These are phyloP conservation scores for Musa beccarii DNA, from an alignment of 176 grass and related monocot genomes.

Conservation along the genomic window DNA sequence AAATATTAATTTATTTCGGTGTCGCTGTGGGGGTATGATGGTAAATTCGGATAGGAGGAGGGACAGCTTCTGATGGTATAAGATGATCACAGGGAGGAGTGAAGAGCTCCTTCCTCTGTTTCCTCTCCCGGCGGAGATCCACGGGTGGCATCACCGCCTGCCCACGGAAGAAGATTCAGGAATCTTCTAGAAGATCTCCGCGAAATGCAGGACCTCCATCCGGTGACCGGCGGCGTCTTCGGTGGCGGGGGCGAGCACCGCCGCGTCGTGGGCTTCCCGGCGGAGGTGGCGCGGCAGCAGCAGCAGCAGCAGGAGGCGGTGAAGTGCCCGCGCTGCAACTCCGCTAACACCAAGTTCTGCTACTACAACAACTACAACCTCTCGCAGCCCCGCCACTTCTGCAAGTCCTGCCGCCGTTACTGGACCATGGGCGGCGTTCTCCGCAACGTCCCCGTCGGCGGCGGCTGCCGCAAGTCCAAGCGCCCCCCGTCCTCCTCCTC, in stretches of 20 bases:
- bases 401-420: constrained; percentile 38
- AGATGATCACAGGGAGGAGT: no score
- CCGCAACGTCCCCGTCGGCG: constrained; percentile 39
- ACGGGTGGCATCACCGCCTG: no score
- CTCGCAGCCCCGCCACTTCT: constrained; percentile 42
- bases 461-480: constrained; percentile 29
- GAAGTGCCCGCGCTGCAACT: constrained; percentile 22
- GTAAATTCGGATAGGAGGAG: no score
- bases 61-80: no score
- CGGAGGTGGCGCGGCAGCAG: not conserved
- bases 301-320: not conserved
- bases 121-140: no score
- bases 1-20: no score
- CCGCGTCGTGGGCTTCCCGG: not conserved
- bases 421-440: constrained; percentile 46
- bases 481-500: constrained; percentile 7
- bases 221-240: not conserved
- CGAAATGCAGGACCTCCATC: not conserved
- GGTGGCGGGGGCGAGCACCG: not conserved
- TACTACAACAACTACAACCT: constrained; percentile 54
- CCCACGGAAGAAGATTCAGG: not conserved
- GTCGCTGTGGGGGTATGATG: no score
- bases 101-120: no score
- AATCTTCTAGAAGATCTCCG: not conserved
- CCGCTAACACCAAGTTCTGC: constrained; percentile 39